Base-by-base conservation (phyloP, 164 flowering plant species). In the Magnolia kwangsiensis region DNA sequence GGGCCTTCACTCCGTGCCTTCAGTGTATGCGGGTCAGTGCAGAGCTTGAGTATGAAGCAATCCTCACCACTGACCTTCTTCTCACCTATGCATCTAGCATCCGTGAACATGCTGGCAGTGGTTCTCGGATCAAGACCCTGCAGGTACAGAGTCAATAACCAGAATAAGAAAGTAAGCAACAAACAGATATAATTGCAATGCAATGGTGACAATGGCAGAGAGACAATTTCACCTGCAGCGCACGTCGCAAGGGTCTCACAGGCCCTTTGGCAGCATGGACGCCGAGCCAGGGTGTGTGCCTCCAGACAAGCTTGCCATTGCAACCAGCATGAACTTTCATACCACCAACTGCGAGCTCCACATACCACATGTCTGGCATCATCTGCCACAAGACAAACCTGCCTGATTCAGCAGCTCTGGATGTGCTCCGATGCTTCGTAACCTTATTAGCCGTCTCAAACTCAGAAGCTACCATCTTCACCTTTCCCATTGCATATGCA, bases 181-280 rank as follows among this genome's bases (percentile, higher is more conserved):
- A 8, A 75, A 23, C 61, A 71, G 64, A 8, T 10, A 18, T 14
- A 31, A 58, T 51, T 58, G 16, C 23, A 69, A n/a, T 16, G 3
- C 2, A 70, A 8, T 4, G 58, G 55, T 7, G 27, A 45, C 8
- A 70, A 50, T n/a, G 29, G 71, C 51, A 68, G 50, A 14, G 10
- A 10, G 7, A 24, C n/a, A 68, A 7, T 24, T 18, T 51, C 63
- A 89, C 92, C 92, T 89, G 93, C 73, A 90, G 91, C 19, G 91
- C 88, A 8, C 93, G 88, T 8, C 93, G 91, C 45, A 90, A 82
- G 45, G 91, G 93, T 65, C 93, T 84, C 45, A 88, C 89, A 1
- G 93, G 91, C 72, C 93, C 93, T 85, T 88, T 87, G 20, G 92
- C 91, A 74, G 93, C 87, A 78, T 88, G 91, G 6, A 90, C 86